These are phyloP conservation scores for Penicillium brevicompactum DNA, from an alignment of 2,329 filamentous ascomycete genomes.

Conservation along the genomic window DNA sequence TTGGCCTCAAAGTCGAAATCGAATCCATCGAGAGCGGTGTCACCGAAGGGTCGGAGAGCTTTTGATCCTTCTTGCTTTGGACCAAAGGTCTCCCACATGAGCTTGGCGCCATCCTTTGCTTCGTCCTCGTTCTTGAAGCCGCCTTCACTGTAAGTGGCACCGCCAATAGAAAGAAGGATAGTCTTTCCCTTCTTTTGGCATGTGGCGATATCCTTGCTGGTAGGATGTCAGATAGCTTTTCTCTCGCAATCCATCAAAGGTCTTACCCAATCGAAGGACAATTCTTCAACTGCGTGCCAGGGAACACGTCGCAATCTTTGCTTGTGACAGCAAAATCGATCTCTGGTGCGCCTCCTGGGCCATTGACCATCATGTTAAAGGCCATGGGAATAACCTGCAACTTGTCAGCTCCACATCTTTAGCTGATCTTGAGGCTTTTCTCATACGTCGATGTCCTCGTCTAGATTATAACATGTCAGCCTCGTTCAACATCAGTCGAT, in stretches of 20 bases:
- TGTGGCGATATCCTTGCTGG: constrained; percentile 50
- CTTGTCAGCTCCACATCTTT: constrained; percentile 10
- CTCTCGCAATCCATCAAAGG: background rate
- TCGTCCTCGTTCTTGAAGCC: constrained; percentile 60
- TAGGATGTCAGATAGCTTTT: constrained; percentile 17
- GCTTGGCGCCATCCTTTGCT: constrained; percentile 60
- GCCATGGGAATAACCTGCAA: constrained; percentile 63
- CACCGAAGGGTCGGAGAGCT: constrained; percentile 66
- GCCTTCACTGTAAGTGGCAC: constrained; percentile 69
- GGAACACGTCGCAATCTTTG: constrained; percentile 62
- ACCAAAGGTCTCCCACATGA: constrained; percentile 72
- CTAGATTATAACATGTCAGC: constrained; percentile 21
- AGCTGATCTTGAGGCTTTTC: accelerated
- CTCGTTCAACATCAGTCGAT: background rate
- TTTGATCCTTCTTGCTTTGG: constrained; percentile 48
- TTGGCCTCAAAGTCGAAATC: constrained; percentile 73
- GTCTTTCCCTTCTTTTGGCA: constrained; percentile 71
- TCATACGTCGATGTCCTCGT: constrained; percentile 25
- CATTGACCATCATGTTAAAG: constrained; percentile 62
- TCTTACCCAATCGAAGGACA: constrained; percentile 68
- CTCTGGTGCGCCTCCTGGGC: constrained; percentile 50
- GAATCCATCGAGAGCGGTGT: constrained; percentile 70
- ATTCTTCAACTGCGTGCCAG: constrained; percentile 59
- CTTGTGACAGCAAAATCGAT: constrained; percentile 68
- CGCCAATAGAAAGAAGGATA: constrained; percentile 71